A percentile compares a stretch with the other conserved stretches of the same genome.
Evolutionary conservation across 257 asterid genomes (phyloP).

Genomic region (Fraxinus excelsior): DNA sequence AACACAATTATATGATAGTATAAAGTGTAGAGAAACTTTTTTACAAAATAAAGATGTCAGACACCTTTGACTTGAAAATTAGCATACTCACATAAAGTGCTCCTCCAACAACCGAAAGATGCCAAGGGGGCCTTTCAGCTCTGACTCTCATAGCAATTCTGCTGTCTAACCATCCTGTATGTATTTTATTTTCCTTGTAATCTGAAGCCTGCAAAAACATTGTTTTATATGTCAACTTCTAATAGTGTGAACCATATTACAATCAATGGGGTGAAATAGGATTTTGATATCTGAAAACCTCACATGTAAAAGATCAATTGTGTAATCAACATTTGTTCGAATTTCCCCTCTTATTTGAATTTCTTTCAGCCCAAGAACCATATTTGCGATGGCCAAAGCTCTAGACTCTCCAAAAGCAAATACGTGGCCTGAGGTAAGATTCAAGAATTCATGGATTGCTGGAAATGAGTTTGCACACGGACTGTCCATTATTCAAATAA

Average conservation of each 20-base stretch:
- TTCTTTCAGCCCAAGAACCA: slow-evolving; percentile 99
- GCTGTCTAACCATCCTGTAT: slow-evolving; percentile 99
- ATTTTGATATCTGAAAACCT: slow-evolving; percentile 33
- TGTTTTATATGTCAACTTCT: slow-evolving; percentile 17
- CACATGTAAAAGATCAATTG: slow-evolving; percentile 97
- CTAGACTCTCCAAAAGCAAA: slow-evolving; percentile 99
- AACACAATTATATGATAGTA: slow-evolving; percentile 4
- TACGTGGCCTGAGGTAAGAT: slow-evolving; percentile 72
- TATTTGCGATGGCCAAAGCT: slow-evolving; percentile 94
- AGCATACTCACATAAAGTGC: slow-evolving; percentile 84
- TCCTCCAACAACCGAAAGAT: slow-evolving; percentile 97
- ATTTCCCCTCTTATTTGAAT: slow-evolving; percentile 99
- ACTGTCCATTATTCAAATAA: slow-evolving; percentile 5
- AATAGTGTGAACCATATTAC: slow-evolving; percentile 6
- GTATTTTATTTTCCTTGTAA: slow-evolving; percentile 93
- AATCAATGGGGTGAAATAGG: slow-evolving; percentile 15
- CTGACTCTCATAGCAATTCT: slow-evolving; percentile 99
- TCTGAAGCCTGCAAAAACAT: slow-evolving; percentile 72
- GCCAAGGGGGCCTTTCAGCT: slow-evolving; percentile 99
- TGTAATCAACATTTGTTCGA: slow-evolving; percentile 96
- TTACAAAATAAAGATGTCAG: slow-evolving; percentile 14
- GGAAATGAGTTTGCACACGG: slow-evolving; percentile 10
- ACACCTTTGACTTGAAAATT: slow-evolving; percentile 16
- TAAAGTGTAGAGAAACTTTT: not conserved
- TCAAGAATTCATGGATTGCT: slow-evolving; percentile 20